Evolutionary conservation across 2,329 filamentous ascomycete genomes (phyloP), one percentile per base, ranked within the genome.

Genomic region (Sordariomycetes sp.): DNA sequence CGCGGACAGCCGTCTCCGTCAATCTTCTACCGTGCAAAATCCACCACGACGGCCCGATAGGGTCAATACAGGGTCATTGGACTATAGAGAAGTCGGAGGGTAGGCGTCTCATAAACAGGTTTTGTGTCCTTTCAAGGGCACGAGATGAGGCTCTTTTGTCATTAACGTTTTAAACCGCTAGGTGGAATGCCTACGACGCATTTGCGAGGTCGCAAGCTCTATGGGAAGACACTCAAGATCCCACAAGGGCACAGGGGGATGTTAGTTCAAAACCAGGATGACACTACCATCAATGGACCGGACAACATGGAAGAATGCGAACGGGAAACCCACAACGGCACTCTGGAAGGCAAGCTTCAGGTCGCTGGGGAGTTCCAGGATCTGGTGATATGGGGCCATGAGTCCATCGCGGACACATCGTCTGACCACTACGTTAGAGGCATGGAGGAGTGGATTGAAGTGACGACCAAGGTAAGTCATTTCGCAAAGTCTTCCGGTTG

Each of bases 341-440:
- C 45, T 12, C 45, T 3, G 36, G 75, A 79, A 1, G 78, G 82
- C 10, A 75, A 75, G 22, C 71, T 92, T 62, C 78, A 87, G 55
- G 74, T 81, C 51, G 75, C 84, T 22, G 84, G 82, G 1, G 76
- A 76, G 17, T 96, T 96, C 66, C 82, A 90, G 7, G 76, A 87
- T 57, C 68, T 96, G 55, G 72, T 89, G 2, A 77, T 96, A n/a
- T 97, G 91, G 91, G 85, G 81, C 0, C 90, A 96, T 68, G 90
- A 94, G 62, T 69, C 72, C 1, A 64, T 81, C 54, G 83, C 83
- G 6, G 82, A 86, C 59, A 75, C 76, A 0, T 72, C 54, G 10
- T 51, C 72, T 6, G 89, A 96, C 69, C 74, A 79, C 1, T 94
- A 90, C 67, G 74, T 89, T 4, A 85, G 86, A 66, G 83, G 86